phyloP scores from a whole-genome alignment of 2,329 filamentous ascomycete genomes.

The Penicillium sp. region DNA sequence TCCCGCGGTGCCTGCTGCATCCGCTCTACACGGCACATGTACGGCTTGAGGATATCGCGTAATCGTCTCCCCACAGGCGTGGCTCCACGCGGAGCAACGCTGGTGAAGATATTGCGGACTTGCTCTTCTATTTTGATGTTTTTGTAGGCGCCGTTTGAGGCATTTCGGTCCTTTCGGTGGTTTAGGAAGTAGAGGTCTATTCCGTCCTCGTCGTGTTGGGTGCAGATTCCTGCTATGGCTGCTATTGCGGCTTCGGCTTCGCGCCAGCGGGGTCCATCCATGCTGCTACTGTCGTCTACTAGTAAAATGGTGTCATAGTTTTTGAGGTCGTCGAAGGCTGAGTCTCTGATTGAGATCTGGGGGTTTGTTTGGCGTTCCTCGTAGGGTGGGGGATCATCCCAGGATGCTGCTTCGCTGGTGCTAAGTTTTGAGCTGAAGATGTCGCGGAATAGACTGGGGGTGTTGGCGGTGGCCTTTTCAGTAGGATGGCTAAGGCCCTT shows the following conservation, averaged over 20 bases:
- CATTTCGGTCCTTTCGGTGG: constrained; percentile 50
- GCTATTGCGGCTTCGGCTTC: constrained; percentile 71
- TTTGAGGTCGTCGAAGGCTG: constrained; percentile 69
- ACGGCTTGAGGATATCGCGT: constrained; percentile 70
- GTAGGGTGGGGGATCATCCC: constrained; percentile 19
- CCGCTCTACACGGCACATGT: constrained; percentile 60
- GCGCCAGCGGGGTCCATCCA: constrained; percentile 74
- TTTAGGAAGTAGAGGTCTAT: constrained; percentile 94
- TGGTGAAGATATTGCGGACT: constrained; percentile 70
- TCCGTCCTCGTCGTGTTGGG: constrained; percentile 75
- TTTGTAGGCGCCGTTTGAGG: constrained; percentile 58
- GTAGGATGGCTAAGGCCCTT: background rate
- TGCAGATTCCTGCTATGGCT: constrained; percentile 79
- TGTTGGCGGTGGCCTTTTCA: background rate
- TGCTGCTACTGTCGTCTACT: constrained; percentile 89
- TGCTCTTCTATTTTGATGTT: constrained; percentile 60
- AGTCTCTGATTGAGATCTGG: background rate
- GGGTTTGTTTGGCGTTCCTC: background rate
- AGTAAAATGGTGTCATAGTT: constrained; percentile 86
- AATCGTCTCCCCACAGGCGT: constrained; percentile 78
- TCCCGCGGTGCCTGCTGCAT: constrained; percentile 40
- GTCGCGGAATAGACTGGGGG: background rate
- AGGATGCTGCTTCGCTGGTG: background rate
- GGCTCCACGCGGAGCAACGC: constrained; percentile 62
- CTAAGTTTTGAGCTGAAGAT: background rate